These are phyloP conservation scores for Sugiyamaella sp. DNA, from an alignment of 1,139 yeast genomes.

Conservation along the genomic window DNA sequence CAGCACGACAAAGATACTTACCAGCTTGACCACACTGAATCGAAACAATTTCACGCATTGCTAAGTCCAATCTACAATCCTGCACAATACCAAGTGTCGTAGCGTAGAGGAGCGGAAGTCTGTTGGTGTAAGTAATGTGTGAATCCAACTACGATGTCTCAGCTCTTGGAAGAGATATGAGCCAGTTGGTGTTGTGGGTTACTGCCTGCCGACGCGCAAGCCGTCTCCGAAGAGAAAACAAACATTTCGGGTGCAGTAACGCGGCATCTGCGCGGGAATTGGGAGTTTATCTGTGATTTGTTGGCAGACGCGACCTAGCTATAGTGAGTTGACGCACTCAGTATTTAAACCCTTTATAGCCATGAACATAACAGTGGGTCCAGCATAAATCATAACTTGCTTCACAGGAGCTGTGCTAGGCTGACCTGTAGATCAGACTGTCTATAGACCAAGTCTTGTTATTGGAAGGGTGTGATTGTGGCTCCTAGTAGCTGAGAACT, in stretches of 20 bases:
- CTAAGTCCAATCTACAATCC: constrained; percentile 2
- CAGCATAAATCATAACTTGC: too few species aligned
- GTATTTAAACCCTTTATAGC: background rate
- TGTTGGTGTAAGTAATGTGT: background rate
- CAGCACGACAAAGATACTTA: constrained; percentile 27
- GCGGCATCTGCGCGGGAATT: background rate
- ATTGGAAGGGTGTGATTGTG: too few species aligned
- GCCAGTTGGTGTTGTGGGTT: constrained; percentile 15
- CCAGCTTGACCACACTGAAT: constrained; percentile 52
- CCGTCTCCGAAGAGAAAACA: constrained; percentile 7
- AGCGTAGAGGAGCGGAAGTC: background rate
- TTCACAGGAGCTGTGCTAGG: too few species aligned
- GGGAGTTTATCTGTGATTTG: background rate
- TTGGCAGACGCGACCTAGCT: background rate
- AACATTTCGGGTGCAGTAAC: background rate
- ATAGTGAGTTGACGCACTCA: background rate
- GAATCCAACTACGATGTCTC: background rate
- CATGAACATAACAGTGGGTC: too few species aligned
- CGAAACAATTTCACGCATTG: constrained; percentile 50
- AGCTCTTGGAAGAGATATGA: background rate
- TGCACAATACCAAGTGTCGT: background rate
- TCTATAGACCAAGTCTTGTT: too few species aligned
- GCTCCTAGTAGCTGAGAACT: too few species aligned
- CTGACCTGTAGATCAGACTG: too few species aligned
- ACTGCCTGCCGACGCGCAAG: constrained; percentile 1